These are phyloP conservation scores for Echites panduratus DNA, from an alignment of 257 asterid genomes.

Conservation along the genomic window DNA sequence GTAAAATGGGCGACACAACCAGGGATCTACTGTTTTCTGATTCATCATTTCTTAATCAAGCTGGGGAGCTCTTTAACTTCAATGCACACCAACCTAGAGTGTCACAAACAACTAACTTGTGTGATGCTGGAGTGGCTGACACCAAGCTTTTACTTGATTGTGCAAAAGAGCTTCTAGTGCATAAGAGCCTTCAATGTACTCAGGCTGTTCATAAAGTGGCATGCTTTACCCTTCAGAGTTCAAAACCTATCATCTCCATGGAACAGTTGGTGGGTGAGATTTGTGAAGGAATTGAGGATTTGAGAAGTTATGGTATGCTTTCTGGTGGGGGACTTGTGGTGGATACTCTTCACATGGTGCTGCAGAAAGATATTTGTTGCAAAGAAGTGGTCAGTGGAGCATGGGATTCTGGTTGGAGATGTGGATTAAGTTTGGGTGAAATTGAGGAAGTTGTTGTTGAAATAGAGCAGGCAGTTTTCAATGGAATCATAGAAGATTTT, in stretches of 20 bases:
- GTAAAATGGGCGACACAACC: constrained; percentile 15
- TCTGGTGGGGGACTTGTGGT: constrained; percentile 8
- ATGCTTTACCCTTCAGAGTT: background rate
- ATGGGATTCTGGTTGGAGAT: constrained; percentile 41
- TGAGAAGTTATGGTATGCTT: constrained; percentile 16
- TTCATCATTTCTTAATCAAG: constrained; percentile 24
- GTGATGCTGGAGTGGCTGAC: constrained; percentile 9
- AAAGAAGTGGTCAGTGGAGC: constrained; percentile 21
- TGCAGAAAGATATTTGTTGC: constrained; percentile 28
- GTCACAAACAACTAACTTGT: constrained; percentile 6
- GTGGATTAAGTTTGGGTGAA: constrained; percentile 25
- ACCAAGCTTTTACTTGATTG: constrained; percentile 23
- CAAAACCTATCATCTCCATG: constrained; percentile 17
- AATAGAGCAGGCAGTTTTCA: constrained; percentile 25
- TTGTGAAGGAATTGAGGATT: constrained; percentile 27
- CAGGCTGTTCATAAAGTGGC: constrained; percentile 8
- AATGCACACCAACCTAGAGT: constrained; percentile 9
- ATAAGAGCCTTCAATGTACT: constrained; percentile 19
- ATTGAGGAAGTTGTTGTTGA: constrained; percentile 24
- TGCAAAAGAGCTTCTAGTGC: constrained; percentile 29
- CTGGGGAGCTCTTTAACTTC: constrained; percentile 28
- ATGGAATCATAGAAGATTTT: constrained; percentile 25
- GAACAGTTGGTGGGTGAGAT: constrained; percentile 27
- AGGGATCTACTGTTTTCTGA: constrained; percentile 35
- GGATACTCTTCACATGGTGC: constrained; percentile 19